Evolutionary conservation across 805 yeast genomes (phyloP), one percentile per base, ranked within the genome.

Genomic region (Hanseniaspora nectarophila): DNA sequence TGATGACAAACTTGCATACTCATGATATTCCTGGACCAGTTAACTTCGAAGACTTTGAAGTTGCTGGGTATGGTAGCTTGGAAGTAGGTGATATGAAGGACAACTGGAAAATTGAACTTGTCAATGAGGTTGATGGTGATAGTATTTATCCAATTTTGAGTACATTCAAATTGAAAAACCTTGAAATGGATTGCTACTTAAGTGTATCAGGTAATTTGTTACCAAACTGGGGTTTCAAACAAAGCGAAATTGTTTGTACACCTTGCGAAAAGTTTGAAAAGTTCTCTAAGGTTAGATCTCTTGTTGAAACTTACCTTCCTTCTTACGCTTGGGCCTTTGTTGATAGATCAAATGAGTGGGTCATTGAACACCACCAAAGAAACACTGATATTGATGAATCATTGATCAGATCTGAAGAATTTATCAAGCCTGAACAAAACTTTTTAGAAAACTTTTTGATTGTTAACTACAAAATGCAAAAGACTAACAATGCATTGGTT

Each of bases 181-280:
- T 72, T 57, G 77, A 65, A 9, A 65, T 87, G 61, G 83, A 84
- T 39, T 94, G 97, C 66, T 89, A 88, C 66, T 70, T 92, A 62
- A 85, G 89, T 58, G 85, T 90, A 13, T 75, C 92, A 10, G 97
- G 96, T 43, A 69, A 72, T 58, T 65, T 77, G 23, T 80, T 89
- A 63, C 99, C 99, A 18, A 80, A 79, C 16, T 92, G 99, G 99
- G 99, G 98, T 20, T 92, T 90, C 76, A 78, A 87, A 64, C 99
- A 92, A 72, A 95, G 95, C 56, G 99, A 92, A 71, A 90, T 92
- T 57, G 82, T 81, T 1, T 92, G 99, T 70, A 78, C 75, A 58
- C 67, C 72, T 56, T 80, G 87, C 34, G 35, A 40, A 8, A 13
- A 33, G 16, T 33, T 49, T 18, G 13, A 33, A 13, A 26, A n/a